A percentile compares a stretch with the other conserved stretches of the same genome.
Conservation (phyloP, 352 stramenopile species). For the Phytopythium chamaehyphon region DNA sequence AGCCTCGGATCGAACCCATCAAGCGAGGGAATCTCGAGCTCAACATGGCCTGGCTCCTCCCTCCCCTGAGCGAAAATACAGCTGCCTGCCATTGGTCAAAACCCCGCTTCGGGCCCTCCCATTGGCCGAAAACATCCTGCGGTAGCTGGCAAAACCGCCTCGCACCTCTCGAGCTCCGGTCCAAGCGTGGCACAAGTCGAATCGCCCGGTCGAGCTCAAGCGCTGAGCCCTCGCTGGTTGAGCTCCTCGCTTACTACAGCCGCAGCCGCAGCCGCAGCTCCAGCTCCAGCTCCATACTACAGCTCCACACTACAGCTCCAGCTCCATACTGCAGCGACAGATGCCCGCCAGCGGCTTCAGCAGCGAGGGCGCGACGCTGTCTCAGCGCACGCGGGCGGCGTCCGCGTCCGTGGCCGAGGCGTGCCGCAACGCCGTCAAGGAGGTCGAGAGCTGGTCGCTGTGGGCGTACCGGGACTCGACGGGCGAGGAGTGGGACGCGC, state of each 20-base stretch:
- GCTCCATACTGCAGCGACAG: too few species aligned
- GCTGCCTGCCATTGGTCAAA: conserved; percentile 34
- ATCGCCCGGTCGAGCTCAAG: too few species aligned
- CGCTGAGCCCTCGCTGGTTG: too few species aligned
- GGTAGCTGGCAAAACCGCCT: too few species aligned
- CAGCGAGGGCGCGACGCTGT: conserved; percentile 1
- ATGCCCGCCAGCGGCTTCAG: neutral
- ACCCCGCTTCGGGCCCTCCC: conserved; percentile 8
- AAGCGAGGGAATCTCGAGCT: too few species aligned
- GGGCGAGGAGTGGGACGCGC: conserved; percentile 82
- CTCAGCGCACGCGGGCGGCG: conserved; percentile 9
- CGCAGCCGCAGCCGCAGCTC: too few species aligned
- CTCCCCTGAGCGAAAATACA: too few species aligned
- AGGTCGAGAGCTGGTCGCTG: conserved; percentile 76
- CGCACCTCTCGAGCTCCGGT: too few species aligned
- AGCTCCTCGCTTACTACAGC: neutral
- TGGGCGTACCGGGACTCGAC: conserved; percentile 72
- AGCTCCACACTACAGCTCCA: too few species aligned
- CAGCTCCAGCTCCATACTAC: too few species aligned
- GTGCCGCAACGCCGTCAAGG: conserved; percentile 56
- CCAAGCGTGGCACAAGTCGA: conserved; percentile 1
- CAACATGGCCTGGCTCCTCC: too few species aligned
- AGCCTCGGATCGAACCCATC: too few species aligned
- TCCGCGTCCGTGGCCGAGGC: conserved; percentile 38
- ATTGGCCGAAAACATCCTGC: conserved; percentile 17